Evolutionary conservation across 345 rosid genomes (phyloP).

Genomic region (Sonneratia caseolaris): DNA sequence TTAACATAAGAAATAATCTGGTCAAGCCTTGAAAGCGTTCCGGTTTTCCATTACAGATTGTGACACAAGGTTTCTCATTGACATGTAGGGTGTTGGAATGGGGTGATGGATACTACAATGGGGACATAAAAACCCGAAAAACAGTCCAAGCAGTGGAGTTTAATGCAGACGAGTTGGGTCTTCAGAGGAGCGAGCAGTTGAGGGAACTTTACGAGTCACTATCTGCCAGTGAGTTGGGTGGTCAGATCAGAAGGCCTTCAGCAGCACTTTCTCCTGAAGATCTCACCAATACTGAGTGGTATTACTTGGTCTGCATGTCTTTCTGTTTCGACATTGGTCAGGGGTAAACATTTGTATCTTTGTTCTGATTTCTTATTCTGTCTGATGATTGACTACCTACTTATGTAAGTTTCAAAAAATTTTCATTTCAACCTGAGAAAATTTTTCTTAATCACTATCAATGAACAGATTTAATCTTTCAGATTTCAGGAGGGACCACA

Average conservation of each 20-base stretch:
- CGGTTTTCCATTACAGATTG: not conserved
- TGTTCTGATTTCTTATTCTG: not conserved
- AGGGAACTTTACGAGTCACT: slow-evolving; percentile 33
- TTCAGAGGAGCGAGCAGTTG: slow-evolving; percentile 39
- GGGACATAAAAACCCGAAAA: slow-evolving; percentile 45
- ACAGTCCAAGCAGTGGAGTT: slow-evolving; percentile 35
- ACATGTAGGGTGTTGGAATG: slow-evolving; percentile 30
- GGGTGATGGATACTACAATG: slow-evolving; percentile 47
- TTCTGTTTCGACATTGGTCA: slow-evolving; percentile 33
- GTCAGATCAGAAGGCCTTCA: slow-evolving; percentile 33
- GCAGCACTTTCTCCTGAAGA: slow-evolving; percentile 43
- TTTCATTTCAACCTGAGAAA: not conserved
- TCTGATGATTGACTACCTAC: too few species aligned
- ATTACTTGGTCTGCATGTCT: slow-evolving; percentile 48
- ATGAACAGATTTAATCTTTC: not conserved
- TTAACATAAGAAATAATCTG: not conserved
- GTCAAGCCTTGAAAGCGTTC: not conserved
- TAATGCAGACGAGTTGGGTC: slow-evolving; percentile 22
- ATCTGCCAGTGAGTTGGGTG: slow-evolving; percentile 28
- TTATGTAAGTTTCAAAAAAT: too few species aligned
- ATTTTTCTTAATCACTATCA: not conserved
- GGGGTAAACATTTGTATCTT: slow-evolving; percentile 26
- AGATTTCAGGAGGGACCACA: not conserved
- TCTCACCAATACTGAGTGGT: slow-evolving; percentile 47
- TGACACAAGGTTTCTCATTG: not conserved